These are phyloP conservation scores for Sherardia arvensis DNA, from an alignment of 257 asterid genomes.

Conservation along the genomic window DNA sequence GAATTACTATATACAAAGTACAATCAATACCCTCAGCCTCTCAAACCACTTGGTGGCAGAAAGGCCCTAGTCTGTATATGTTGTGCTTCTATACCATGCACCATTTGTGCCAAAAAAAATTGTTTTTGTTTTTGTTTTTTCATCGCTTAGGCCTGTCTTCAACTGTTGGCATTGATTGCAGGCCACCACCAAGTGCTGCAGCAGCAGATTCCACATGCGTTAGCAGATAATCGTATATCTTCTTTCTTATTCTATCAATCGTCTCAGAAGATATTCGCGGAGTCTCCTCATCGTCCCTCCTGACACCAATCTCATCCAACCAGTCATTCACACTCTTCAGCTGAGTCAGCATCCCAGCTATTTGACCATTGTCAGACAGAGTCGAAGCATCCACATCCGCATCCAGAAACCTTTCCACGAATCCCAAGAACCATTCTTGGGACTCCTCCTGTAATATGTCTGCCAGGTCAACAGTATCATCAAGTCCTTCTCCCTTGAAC, in stretches of 20 bases:
- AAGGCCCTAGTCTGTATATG: not conserved
- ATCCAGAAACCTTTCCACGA: slow-evolving; percentile 84
- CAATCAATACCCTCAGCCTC: slow-evolving; percentile 7
- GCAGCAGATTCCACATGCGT: slow-evolving; percentile 97
- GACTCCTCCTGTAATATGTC: slow-evolving; percentile 57
- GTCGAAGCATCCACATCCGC: slow-evolving; percentile 72
- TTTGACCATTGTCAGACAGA: slow-evolving; percentile 76
- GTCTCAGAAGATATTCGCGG: slow-evolving; percentile 54
- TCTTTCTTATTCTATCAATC: slow-evolving; percentile 76
- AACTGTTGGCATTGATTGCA: slow-evolving; percentile 35
- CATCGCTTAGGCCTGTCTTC: slow-evolving; percentile 57
- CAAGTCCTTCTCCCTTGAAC: slow-evolving; percentile 83
- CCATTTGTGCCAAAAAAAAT: not conserved
- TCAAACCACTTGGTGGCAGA: slow-evolving; percentile 20
- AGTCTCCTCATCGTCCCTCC: slow-evolving; percentile 51
- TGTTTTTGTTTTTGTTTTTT: slow-evolving; percentile 5
- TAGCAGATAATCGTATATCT: slow-evolving; percentile 91
- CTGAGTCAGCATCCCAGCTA: slow-evolving; percentile 89
- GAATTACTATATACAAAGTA: slow-evolving; percentile 19
- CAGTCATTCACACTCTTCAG: slow-evolving; percentile 94
- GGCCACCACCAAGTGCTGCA: slow-evolving; percentile 74
- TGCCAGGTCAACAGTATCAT: slow-evolving; percentile 77
- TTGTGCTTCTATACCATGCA: not conserved
- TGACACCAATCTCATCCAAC: slow-evolving; percentile 70
- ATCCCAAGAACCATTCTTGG: slow-evolving; percentile 92